Evolutionary conservation across 2,329 filamentous ascomycete species (phyloP).

Genomic region (Ophiostoma sp.): DNA sequence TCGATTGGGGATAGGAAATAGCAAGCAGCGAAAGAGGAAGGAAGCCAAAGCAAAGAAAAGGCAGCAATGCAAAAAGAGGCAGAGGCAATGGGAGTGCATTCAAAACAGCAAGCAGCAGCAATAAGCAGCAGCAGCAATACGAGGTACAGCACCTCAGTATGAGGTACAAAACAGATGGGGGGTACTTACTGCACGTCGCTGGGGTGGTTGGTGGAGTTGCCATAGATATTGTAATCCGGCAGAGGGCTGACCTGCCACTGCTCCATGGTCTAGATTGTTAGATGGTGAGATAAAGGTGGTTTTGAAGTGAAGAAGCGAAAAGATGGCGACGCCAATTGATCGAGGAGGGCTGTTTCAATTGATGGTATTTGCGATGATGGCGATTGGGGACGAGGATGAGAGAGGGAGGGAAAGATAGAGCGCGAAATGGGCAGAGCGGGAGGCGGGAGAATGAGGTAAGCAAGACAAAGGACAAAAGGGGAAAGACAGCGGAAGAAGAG

Average conservation of each 20-base stretch:
- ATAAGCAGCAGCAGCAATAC: not conserved
- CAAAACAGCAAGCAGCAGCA: not conserved
- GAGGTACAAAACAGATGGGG: slow-evolving; percentile 17
- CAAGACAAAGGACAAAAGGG: not conserved
- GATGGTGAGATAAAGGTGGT: not conserved
- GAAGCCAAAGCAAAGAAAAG: not conserved
- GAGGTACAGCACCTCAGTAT: slow-evolving; percentile 1
- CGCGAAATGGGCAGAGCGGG: not conserved
- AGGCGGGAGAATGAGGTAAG: not conserved
- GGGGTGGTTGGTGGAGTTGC: slow-evolving; percentile 49
- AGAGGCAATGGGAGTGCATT: not conserved
- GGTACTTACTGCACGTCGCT: slow-evolving; percentile 56
- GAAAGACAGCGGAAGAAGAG: slow-evolving; percentile 4
- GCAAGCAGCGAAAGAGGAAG: not conserved
- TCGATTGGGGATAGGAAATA: not conserved
- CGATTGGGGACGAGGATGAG: not conserved
- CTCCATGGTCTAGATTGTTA: slow-evolving; percentile 48
- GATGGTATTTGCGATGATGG: not conserved
- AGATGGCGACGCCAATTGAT: not conserved
- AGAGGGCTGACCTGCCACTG: slow-evolving; percentile 58
- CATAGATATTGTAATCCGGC: slow-evolving; percentile 56
- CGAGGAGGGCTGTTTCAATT: not conserved
- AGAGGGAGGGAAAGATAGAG: not conserved
- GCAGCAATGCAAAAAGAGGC: not conserved
- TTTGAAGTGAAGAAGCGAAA: not conserved